Percentiles rank a stretch among this genome's conserved stretches.
Conservation (phyloP, 2,329 filamentous ascomycete genomes). For the Colletotrichum sp. region DNA sequence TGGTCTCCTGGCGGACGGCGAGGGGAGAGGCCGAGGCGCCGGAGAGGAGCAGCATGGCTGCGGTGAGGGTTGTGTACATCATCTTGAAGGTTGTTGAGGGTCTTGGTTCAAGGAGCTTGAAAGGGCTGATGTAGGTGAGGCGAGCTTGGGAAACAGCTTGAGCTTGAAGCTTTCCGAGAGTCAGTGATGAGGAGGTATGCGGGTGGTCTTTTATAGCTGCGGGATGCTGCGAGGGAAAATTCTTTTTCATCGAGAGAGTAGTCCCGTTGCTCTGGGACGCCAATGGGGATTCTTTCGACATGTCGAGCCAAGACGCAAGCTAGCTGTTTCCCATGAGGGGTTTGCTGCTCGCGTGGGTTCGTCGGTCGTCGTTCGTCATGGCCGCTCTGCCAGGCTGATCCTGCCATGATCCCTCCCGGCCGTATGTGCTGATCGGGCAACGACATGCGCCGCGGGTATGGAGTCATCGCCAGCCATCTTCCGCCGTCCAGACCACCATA, state of each 20-base stretch:
- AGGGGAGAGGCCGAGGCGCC: constrained; percentile 31
- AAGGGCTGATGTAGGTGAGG: not conserved
- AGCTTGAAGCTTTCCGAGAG: not conserved
- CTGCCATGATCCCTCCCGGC: not conserved
- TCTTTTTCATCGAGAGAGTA: not conserved
- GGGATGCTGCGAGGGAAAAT: not conserved
- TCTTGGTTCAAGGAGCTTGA: not conserved
- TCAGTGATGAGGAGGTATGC: not conserved
- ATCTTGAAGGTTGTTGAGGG: not conserved
- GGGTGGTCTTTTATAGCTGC: constrained; percentile 17
- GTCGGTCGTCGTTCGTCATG: not conserved
- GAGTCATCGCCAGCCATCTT: not conserved
- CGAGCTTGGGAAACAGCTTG: not conserved
- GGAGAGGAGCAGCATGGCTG: constrained; percentile 28
- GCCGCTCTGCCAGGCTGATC: not conserved
- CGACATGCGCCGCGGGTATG: not conserved
- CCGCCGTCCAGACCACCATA: not conserved
- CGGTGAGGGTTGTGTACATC: constrained; percentile 13
- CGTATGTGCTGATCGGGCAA: not conserved
- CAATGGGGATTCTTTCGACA: not conserved
- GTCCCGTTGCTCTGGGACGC: not conserved
- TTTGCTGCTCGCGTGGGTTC: constrained; percentile 1
- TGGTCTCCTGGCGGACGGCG: constrained; percentile 23
- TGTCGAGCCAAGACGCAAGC: constrained; percentile 3
- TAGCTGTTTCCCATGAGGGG: not conserved